Evolutionary conservation across 1,284 basidiomycete species (phyloP), one percentile per base, ranked within the genome.

Genomic region (Microbotryomycetes sp.): DNA sequence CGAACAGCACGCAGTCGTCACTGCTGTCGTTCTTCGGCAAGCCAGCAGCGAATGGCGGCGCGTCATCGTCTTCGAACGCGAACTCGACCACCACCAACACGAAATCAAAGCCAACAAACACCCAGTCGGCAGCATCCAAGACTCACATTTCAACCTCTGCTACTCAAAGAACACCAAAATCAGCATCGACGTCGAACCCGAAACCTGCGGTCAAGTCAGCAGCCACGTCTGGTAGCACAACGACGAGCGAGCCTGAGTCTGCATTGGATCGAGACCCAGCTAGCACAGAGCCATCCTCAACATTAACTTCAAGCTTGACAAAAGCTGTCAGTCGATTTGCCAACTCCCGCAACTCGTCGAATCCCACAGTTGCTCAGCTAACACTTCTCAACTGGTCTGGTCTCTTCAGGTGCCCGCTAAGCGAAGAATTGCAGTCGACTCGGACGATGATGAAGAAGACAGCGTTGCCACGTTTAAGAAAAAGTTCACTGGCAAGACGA

Each of bases 21-120:
- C 73, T 80, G 30, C 68, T 76, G 30, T 68, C 74, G 22, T 80
- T 79, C 75, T 79, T 79, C 60, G 69, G 70, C 42, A 74, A 74
- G 30, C 54, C 42, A 3, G 49, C 26, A 71, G 75, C 15, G 68
- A 72, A 6, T 67, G 72, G 12, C 58, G 69, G 12, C 63, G 72
- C 26, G 56, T 68, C 49, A 1, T 62, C 66, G 12, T 65, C 63
- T 5, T 55, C 36, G 58, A 64, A 74, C 1, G 62, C 64, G 3
- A 62, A 67, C 6, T 66, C 68, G 14, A 49, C 23, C 47, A 49
- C 47, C 47, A 28, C 14, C 3, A n/a, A 14, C 47, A 49, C 47
- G 23, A 49, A 12, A 12, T 29, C 49, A 26, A 50, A 16, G 26
- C 22, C 49, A 50, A 25, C 53, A 23, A 26, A 14, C 15, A 54